Evolutionary conservation across 352 stramenopile genomes (phyloP).

Genomic region (Pythium rishiriense): DNA sequence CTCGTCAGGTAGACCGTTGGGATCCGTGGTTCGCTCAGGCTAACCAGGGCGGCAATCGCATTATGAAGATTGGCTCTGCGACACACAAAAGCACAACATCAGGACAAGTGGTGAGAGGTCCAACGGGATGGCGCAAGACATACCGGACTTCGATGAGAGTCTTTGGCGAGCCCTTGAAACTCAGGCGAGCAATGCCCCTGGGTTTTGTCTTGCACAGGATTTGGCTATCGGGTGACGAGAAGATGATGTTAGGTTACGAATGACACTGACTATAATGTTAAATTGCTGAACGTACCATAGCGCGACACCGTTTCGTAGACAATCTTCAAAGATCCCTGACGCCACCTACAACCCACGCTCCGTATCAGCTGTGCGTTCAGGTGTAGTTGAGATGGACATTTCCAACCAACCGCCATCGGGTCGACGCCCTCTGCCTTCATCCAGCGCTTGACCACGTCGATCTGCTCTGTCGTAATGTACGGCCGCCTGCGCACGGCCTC

Average conservation of each 20-base stretch:
- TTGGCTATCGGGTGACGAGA: not conserved
- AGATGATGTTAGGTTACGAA: not conserved
- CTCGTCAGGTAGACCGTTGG: slow-evolving; percentile 18
- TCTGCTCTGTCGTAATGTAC: slow-evolving; percentile 38
- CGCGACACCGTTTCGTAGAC: slow-evolving; percentile 39
- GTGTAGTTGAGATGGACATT: not conserved
- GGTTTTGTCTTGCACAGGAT: not conserved
- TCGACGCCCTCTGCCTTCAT: slow-evolving; percentile 21
- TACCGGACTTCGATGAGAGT: slow-evolving; percentile 25
- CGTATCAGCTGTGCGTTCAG: no score
- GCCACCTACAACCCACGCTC: slow-evolving; percentile 13
- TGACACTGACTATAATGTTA: slow-evolving; percentile 1
- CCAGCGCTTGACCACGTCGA: slow-evolving; percentile 26
- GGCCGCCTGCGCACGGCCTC: not conserved
- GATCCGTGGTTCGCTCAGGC: not conserved
- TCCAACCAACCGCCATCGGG: slow-evolving; percentile 13
- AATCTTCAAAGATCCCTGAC: slow-evolving; percentile 32
- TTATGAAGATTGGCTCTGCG: slow-evolving; percentile 12
- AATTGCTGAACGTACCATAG: slow-evolving; percentile 31
- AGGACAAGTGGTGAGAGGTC: not conserved
- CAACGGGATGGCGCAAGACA: not conserved
- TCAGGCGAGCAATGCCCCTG: not conserved
- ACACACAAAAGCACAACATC: not conserved
- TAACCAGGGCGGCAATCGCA: not conserved
- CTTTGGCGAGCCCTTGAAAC: slow-evolving; percentile 8